Percentiles rank a stretch among this genome's conserved stretches.
phyloP scores from a whole-genome alignment of 1,284 basidiomycete genomes.

The Retiboletus flavoniger region DNA sequence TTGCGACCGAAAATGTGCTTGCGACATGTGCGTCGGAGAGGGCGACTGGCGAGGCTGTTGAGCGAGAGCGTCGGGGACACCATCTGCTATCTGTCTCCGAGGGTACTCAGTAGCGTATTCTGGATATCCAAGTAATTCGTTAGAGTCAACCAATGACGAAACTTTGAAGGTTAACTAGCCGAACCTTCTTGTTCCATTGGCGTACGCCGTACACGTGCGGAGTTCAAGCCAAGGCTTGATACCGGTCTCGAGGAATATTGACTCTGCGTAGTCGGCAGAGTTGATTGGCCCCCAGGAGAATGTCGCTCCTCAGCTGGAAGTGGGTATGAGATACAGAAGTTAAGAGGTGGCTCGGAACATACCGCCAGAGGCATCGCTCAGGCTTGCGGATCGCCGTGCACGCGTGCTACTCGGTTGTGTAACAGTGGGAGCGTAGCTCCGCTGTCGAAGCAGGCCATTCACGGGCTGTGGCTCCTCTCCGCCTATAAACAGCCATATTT shows the following conservation, averaged over 20 bases:
- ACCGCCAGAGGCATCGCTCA: slow-evolving; percentile 58
- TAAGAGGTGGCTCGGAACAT: slow-evolving; percentile 23
- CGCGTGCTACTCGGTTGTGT: slow-evolving; percentile 37
- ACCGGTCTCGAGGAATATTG: slow-evolving; percentile 48
- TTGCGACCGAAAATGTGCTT: slow-evolving; percentile 28
- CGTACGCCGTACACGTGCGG: slow-evolving; percentile 33
- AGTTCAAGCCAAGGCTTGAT: slow-evolving; percentile 47
- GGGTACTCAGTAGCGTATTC: slow-evolving; percentile 29
- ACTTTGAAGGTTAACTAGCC: slow-evolving; percentile 11
- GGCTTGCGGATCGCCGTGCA: slow-evolving; percentile 64
- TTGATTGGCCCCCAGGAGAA: slow-evolving; percentile 33
- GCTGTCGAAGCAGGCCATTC: slow-evolving; percentile 28
- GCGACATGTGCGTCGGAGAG: slow-evolving; percentile 48
- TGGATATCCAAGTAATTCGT: slow-evolving; percentile 19
- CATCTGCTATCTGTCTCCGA: slow-evolving; percentile 14
- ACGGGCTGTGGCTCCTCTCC: slow-evolving; percentile 29
- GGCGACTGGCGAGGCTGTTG: slow-evolving; percentile 49
- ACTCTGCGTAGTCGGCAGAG: slow-evolving; percentile 34
- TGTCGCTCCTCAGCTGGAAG: slow-evolving; percentile 26
- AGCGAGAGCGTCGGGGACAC: slow-evolving; percentile 17
- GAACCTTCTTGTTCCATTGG: slow-evolving; percentile 42
- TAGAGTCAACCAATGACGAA: slow-evolving; percentile 10
- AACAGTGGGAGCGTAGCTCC: slow-evolving; percentile 26
- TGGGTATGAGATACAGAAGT: slow-evolving; percentile 6
- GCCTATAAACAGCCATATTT: slow-evolving; percentile 15